Base-by-base conservation (phyloP, 176 grass and related monocot species). In the Metroxylon sagu region DNA sequence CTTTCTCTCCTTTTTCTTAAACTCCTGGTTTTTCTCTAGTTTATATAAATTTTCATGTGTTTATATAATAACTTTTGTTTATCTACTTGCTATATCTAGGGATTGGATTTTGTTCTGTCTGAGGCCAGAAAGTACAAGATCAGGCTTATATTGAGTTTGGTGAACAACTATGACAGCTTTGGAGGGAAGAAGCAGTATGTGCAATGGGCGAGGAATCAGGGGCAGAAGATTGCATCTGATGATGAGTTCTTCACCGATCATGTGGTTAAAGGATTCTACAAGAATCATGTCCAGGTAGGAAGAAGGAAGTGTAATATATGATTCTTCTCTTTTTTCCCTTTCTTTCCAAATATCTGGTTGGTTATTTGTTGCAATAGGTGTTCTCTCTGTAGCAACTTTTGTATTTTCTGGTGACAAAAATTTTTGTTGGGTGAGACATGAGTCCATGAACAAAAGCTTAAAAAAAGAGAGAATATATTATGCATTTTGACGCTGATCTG, bases 111-210 rank as follows among this genome's bases (percentile, higher is more conserved):
- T 62, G 88, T 93, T 57, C 53, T 98, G 10, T 74, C 88, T 26
- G 94, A 98, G 64, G 88, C 94, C 8, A 71, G 76, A 53, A 98
- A 70, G 55, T 49, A 83, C 57, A 79, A 79, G 43, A 73, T 92
- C 14, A 92, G 79, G 69, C 57, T 98, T 64, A 89, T 98, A 52
- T 55, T 93, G 73, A 77, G 94, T 67, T 79, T 98, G 56, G 94
- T 92, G 67, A 85, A 98, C 75, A 93, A 69, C 49, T 98, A 93
- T 2, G 85, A 98, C 0, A 81, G 1, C 67, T 89, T 81, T 59
- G 94, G 94, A 78, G 94, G 94, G 73, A 98, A 68, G 71, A 89
- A 82, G 82, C 88, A 98, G 71, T 98, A 98, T 62, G 85, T 93
- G 61, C n/a, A 81, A 52, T 98, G 94, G 94, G 94, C 82, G 14